Conservation (phyloP, 2,329 filamentous ascomycete species). For the Coniochaeta sp. region DNA sequence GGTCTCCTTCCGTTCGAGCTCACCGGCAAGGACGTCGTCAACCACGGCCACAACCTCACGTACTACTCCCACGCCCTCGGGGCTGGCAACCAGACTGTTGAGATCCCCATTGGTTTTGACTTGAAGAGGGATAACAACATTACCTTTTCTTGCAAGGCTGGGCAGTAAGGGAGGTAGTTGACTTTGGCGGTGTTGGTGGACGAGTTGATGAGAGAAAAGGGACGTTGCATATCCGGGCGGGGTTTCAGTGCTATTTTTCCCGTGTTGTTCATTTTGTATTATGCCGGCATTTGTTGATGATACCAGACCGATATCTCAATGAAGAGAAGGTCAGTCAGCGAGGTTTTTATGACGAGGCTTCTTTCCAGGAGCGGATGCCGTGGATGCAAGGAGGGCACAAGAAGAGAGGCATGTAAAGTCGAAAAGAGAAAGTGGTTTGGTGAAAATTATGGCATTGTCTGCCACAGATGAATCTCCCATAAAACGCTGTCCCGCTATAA, state of each 20-base stretch:
- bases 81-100: slow-evolving; percentile 41
- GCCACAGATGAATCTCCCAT: too few species aligned
- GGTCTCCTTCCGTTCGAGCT: slow-evolving; percentile 47
- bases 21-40: slow-evolving; percentile 42
- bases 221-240: not conserved
- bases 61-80: slow-evolving; percentile 52
- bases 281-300: not conserved
- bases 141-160: slow-evolving; percentile 14
- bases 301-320: not conserved
- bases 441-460: too few species aligned
- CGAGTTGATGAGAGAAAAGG: too few species aligned
- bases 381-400: not conserved
- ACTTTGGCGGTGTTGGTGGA: not conserved
- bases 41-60: slow-evolving; percentile 41
- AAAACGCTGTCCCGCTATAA: too few species aligned
- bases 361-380: slow-evolving; percentile 2
- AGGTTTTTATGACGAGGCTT: not conserved
- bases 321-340: not conserved
- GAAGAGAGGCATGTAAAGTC: not conserved
- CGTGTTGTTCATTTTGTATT: not conserved
- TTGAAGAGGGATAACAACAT: slow-evolving; percentile 25
- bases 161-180: not conserved
- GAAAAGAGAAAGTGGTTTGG: too few species aligned
- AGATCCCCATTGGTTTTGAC: slow-evolving; percentile 42
- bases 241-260: not conserved